A percentile compares a stretch with the other conserved stretches of the same genome.
Conservation (phyloP, 495 filamentous ascomycete species). For the Staphylotrichum longicolle region DNA sequence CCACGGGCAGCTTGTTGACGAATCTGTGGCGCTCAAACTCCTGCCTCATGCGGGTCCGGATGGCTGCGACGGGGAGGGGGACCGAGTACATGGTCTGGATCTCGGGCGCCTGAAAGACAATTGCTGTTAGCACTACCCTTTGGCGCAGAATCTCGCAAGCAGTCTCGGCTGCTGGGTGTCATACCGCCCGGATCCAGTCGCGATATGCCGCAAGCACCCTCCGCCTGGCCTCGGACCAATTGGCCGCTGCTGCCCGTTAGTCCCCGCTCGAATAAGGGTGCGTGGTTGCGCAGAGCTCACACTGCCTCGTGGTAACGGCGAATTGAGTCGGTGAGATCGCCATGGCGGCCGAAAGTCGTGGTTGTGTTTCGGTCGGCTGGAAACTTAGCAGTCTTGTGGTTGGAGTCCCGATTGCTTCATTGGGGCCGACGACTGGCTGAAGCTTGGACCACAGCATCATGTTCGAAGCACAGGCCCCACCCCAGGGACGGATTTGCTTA, state of each 20-base stretch:
- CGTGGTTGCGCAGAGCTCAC: conserved; percentile 51
- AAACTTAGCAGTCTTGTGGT: conserved; percentile 17
- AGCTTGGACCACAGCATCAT: conserved; percentile 25
- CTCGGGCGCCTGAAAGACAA: conserved; percentile 73
- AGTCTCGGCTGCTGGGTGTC: neutral
- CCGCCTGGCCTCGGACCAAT: conserved; percentile 78
- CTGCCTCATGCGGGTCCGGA: conserved; percentile 92
- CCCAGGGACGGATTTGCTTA: neutral
- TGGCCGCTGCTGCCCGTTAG: conserved; percentile 60
- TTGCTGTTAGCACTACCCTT: neutral
- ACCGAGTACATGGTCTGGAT: conserved; percentile 95
- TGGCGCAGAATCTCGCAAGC: neutral
- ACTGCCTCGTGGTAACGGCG: conserved; percentile 82
- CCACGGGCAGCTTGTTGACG: conserved; percentile 79
- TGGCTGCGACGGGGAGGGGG: conserved; percentile 77
- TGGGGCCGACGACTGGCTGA: conserved; percentile 4
- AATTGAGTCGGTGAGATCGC: conserved; percentile 89
- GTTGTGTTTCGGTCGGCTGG: conserved; percentile 24
- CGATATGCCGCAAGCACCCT: conserved; percentile 84
- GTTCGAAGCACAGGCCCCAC: neutral
- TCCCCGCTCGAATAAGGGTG: neutral
- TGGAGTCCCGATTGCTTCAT: conserved; percentile 16
- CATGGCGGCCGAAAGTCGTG: conserved; percentile 38
- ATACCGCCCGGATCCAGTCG: conserved; percentile 91
- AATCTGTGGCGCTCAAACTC: conserved; percentile 96